Base-by-base conservation (phyloP, 352 stramenopile species). In the Aphanomyces invadans region DNA sequence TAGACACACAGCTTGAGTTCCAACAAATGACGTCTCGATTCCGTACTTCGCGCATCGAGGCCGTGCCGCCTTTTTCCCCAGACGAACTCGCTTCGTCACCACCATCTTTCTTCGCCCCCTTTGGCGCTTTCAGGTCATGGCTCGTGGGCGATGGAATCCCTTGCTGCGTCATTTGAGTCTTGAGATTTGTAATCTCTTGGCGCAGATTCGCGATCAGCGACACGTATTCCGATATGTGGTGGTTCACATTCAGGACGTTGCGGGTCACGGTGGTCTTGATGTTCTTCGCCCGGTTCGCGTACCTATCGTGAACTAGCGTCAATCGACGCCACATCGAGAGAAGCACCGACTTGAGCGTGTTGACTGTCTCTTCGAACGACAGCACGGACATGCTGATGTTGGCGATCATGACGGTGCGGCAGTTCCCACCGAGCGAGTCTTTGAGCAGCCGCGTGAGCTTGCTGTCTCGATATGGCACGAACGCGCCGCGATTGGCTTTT, bases 401-500 rank as follows among this genome's bases (percentile, higher is more conserved):
- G 23, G 90, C 89, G 61, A 97, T 97, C 88, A 97, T 97, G 2
- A 97, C 91, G 0, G 92, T 98, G 11, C 92, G 86, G 68, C 91
- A 97, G 68, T 97, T 97, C 1, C 92, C 91, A 31, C 88, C 89
- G 2, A 97, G 77, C 3, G 86, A 96, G 54, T 96, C 87, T 62
- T 97, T 97, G 4, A 96, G 70, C 29, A 96, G 66, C 32, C 88
- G 79, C 12, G 88, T 96, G 5, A 96, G 70, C 67, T 96, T 96
- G 46, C 72, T 88, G 69, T 96, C 89, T 49, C 91, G 74, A 71
- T 97, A 97, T 3, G 90, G 88, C 3, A 97, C 86, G 64, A 96
- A 97, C 26, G 74, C 72, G 0, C 72, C 74, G 55, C 68, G 77
- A 69, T 78, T 77, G 17, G 74, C 74, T 38, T 91, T 93, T 53